phyloP scores from a whole-genome alignment of 257 asterid species.

The Rubia yunnanensis region DNA sequence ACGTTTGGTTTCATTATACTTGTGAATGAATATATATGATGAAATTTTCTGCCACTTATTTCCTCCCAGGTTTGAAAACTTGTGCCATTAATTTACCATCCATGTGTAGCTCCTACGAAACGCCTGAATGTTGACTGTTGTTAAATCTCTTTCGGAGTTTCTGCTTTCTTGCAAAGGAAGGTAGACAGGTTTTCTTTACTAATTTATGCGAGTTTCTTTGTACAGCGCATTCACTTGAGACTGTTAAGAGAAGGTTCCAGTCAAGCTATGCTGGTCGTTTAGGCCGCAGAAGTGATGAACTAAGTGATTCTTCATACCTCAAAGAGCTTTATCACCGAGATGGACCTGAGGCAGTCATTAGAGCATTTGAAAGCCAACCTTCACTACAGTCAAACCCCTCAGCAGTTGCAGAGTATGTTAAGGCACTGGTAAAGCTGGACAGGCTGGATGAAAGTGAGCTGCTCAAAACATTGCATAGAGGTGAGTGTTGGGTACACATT shows the following conservation, averaged over 20 bases:
- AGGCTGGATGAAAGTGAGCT: slow-evolving; percentile 80
- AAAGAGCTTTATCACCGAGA: slow-evolving; percentile 54
- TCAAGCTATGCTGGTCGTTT: slow-evolving; percentile 65
- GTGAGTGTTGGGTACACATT: slow-evolving; percentile 23
- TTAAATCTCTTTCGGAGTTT: not conserved
- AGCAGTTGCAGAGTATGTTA: slow-evolving; percentile 83
- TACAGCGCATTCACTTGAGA: slow-evolving; percentile 36
- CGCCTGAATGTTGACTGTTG: not conserved
- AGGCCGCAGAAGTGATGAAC: slow-evolving; percentile 53
- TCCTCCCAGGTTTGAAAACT: no score
- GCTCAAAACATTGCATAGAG: slow-evolving; percentile 69
- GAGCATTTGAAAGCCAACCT: slow-evolving; percentile 72
- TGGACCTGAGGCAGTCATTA: slow-evolving; percentile 78
- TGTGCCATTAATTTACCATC: not conserved
- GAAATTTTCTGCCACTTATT: not conserved
- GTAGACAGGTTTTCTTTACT: not conserved
- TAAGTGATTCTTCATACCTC: slow-evolving; percentile 67
- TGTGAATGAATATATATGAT: not conserved
- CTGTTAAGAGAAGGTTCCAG: slow-evolving; percentile 26
- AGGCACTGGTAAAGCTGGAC: slow-evolving; percentile 77
- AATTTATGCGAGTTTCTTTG: not conserved
- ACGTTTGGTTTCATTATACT: not conserved
- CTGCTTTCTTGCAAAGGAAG: not conserved
- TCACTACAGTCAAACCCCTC: slow-evolving; percentile 65
- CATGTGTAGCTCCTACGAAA: not conserved